phyloP scores from a whole-genome alignment of 306 rosid genomes.

The Dryas alaskensis region DNA sequence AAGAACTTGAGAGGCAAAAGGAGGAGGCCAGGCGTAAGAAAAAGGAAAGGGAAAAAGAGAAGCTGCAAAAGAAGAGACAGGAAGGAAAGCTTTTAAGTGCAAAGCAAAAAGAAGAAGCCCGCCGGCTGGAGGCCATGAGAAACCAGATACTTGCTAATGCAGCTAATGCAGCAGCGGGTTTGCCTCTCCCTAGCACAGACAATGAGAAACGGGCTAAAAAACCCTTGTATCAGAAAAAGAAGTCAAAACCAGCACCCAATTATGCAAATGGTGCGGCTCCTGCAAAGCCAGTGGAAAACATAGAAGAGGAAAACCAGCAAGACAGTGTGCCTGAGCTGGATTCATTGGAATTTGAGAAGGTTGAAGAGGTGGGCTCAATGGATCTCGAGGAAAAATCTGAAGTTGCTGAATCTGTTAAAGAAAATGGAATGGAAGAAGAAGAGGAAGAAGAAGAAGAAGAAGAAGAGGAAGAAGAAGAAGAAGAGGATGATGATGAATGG shows the following conservation, averaged over 20 bases:
- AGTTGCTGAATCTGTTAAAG: slow-evolving; percentile 53
- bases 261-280: slow-evolving; percentile 55
- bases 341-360: slow-evolving; percentile 49
- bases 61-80: slow-evolving; percentile 53
- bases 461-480: slow-evolving; percentile 44
- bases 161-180: slow-evolving; percentile 32
- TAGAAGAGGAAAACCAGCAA: slow-evolving; percentile 43
- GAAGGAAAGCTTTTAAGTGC: slow-evolving; percentile 73
- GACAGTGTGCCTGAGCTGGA: slow-evolving; percentile 44
- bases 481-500: slow-evolving; percentile 87
- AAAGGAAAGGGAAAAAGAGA: slow-evolving; percentile 91
- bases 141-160: slow-evolving; percentile 61
- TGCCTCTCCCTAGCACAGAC: slow-evolving; percentile 48
- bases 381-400: slow-evolving; percentile 52
- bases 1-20: slow-evolving; percentile 78
- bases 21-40: slow-evolving; percentile 79
- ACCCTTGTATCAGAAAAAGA: slow-evolving; percentile 79
- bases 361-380: slow-evolving; percentile 51
- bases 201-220: slow-evolving; percentile 56
- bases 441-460: background rate
- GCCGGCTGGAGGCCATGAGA: slow-evolving; percentile 75
- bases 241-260: slow-evolving; percentile 48
- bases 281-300: slow-evolving; percentile 45
- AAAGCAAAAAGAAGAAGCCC: slow-evolving; percentile 84
- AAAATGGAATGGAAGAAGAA: slow-evolving; percentile 50